Percentiles rank a stretch among this genome's conserved stretches.
Conservation (phyloP, 148 eudicot genomes). For the Cornus suecica region DNA sequence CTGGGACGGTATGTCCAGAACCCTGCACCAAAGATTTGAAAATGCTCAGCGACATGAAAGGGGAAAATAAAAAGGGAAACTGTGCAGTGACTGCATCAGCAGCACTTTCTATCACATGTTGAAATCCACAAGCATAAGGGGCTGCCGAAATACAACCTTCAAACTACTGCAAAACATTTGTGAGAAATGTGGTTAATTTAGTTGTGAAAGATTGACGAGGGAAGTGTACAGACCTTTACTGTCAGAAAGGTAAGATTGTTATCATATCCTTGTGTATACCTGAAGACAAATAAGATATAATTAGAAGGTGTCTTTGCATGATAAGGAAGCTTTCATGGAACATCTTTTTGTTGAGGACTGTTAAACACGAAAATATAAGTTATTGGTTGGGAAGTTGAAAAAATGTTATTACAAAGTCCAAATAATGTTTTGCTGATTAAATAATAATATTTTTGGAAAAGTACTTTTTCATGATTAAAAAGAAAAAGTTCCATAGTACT, state of each 20-base stretch:
- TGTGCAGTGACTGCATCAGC: background rate
- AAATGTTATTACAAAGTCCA: background rate
- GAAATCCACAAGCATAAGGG: background rate
- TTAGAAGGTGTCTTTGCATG: background rate
- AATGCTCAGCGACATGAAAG: background rate
- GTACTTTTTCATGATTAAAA: background rate
- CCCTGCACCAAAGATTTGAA: conserved; percentile 43
- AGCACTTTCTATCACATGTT: background rate
- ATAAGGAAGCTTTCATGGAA: background rate
- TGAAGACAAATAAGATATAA: conserved; percentile 27
- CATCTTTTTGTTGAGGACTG: too few species aligned
- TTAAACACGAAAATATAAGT: background rate
- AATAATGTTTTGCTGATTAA: background rate
- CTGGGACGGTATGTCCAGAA: conserved; percentile 82
- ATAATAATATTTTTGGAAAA: background rate
- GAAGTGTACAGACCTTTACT: conserved; percentile 54
- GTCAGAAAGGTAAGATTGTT: conserved; percentile 85
- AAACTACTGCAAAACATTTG: background rate
- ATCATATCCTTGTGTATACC: conserved; percentile 77
- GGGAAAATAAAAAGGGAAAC: background rate
- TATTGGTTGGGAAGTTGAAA: background rate
- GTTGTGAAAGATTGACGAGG: background rate
- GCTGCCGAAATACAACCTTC: background rate
- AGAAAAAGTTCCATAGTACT: background rate
- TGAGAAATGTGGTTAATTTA: background rate